A percentile compares a stretch with the other conserved stretches of the same genome.
These are phyloP conservation scores for Eucalyptus decipiens DNA, from an alignment of 345 rosid species.

Conservation along the genomic window DNA sequence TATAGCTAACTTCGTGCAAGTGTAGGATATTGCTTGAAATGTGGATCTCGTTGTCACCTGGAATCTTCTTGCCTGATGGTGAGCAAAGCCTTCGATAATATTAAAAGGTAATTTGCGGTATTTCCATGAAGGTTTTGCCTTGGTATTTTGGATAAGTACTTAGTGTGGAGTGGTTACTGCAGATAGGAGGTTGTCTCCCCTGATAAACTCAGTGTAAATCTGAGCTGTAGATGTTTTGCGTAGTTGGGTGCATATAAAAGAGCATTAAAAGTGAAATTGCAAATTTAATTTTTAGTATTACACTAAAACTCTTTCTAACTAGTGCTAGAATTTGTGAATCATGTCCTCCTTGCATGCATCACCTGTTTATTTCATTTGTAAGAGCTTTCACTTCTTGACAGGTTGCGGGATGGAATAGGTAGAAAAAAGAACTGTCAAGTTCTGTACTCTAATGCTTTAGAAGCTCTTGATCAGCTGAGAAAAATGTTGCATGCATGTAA, in stretches of 20 bases:
- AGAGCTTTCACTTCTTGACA: not conserved
- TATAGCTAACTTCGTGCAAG: constrained; percentile 3
- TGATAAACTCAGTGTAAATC: not conserved
- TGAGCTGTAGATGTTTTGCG: not conserved
- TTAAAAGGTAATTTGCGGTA: constrained; percentile 30
- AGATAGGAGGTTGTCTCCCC: not conserved
- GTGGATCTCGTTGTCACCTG: constrained; percentile 36
- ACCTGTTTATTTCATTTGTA: not conserved
- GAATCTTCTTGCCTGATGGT: constrained; percentile 22
- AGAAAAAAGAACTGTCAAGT: constrained; percentile 14
- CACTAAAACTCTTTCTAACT: not conserved
- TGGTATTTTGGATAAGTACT: not conserved
- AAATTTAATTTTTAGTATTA: not conserved
- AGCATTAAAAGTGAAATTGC: not conserved
- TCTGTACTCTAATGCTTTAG: constrained; percentile 30
- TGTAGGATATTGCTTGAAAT: constrained; percentile 50
- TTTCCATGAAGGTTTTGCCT: not conserved
- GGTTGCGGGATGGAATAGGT: constrained; percentile 24
- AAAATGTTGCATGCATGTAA: constrained; percentile 34
- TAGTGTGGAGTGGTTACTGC: not conserved
- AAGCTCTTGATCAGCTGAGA: constrained; percentile 36
- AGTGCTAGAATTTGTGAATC: not conserved
- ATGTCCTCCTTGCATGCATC: not conserved
- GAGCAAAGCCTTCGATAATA: constrained; percentile 33
- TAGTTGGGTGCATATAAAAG: not conserved